Evolutionary conservation across 768 basidiomycete genomes (phyloP).

Genomic region (Jaapia argillacea): DNA sequence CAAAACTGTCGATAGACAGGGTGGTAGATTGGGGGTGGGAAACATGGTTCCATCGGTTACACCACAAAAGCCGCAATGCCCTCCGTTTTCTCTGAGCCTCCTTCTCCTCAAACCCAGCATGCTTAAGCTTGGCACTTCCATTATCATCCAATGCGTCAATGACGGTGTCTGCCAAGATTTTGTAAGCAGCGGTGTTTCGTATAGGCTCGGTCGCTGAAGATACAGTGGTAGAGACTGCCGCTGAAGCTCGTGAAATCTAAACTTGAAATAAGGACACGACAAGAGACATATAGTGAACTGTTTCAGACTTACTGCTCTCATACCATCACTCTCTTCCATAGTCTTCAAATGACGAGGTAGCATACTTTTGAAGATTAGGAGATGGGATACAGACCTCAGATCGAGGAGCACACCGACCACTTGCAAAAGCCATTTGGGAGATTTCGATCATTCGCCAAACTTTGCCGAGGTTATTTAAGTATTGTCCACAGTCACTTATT

Average conservation of each 20-base stretch:
- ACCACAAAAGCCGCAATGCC: conserved; percentile 71
- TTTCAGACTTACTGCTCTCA: conserved; percentile 58
- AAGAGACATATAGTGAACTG: not conserved
- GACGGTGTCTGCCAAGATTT: conserved; percentile 78
- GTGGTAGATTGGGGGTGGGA: too few species aligned
- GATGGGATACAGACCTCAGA: too few species aligned
- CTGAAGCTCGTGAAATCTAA: conserved; percentile 79
- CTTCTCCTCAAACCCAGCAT: conserved; percentile 94
- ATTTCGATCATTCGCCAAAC: too few species aligned
- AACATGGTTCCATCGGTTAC: too few species aligned
- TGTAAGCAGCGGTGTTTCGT: conserved; percentile 92
- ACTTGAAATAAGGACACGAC: not conserved
- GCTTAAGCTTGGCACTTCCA: conserved; percentile 82
- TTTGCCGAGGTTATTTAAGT: too few species aligned
- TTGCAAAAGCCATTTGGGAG: too few species aligned
- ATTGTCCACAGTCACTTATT: too few species aligned
- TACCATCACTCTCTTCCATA: conserved; percentile 92
- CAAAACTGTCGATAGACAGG: too few species aligned
- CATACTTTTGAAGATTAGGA: not conserved
- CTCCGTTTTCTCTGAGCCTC: conserved; percentile 78
- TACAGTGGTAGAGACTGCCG: conserved; percentile 78
- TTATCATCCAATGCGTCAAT: conserved; percentile 92
- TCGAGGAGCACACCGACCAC: too few species aligned
- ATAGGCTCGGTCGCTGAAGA: conserved; percentile 90
- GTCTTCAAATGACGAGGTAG: conserved; percentile 39